phyloP scores from a whole-genome alignment of 495 filamentous ascomycete species.

The Aspergillus olivimuriae region DNA sequence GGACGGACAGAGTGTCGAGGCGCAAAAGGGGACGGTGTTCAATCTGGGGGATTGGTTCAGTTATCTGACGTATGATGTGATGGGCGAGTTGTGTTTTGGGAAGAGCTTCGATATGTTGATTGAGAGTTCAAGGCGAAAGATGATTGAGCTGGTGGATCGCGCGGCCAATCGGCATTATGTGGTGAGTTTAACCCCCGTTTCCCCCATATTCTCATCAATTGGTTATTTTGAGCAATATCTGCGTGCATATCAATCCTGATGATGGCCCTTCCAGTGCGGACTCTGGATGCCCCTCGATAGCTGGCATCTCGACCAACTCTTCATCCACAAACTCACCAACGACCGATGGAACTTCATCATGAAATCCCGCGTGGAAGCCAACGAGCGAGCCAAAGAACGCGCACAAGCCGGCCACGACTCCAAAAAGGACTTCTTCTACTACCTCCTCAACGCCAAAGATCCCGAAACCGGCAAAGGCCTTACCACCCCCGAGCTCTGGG shows the following conservation, averaged over 20 bases:
- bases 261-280: too few relatives aligned
- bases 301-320: slow-evolving; percentile 50
- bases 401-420: slow-evolving; percentile 44
- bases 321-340: slow-evolving; percentile 50
- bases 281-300: slow-evolving; percentile 51
- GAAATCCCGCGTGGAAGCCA: slow-evolving; percentile 51
- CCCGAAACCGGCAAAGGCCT: slow-evolving; percentile 59
- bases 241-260: too few relatives aligned
- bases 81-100: slow-evolving; percentile 48
- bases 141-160: slow-evolving; percentile 44
- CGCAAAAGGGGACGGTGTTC: slow-evolving; percentile 22
- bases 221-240: too few relatives aligned
- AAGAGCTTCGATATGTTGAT: slow-evolving; percentile 54
- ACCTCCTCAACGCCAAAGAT: slow-evolving; percentile 52
- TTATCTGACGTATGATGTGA: slow-evolving; percentile 47
- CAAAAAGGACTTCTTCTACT: slow-evolving; percentile 59
- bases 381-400: slow-evolving; percentile 46
- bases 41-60: slow-evolving; percentile 48
- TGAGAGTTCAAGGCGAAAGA: slow-evolving; percentile 30
- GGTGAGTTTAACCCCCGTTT: slow-evolving; percentile 24
- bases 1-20: slow-evolving; percentile 7
- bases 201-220: too few relatives aligned
- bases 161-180: slow-evolving; percentile 49
- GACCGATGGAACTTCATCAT: slow-evolving; percentile 57
- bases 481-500: slow-evolving; percentile 60